A percentile compares a stretch with the other conserved stretches of the same genome.
These are phyloP conservation scores for Skeletonema costatum DNA, from an alignment of 108 stramenopile species.

Conservation along the genomic window DNA sequence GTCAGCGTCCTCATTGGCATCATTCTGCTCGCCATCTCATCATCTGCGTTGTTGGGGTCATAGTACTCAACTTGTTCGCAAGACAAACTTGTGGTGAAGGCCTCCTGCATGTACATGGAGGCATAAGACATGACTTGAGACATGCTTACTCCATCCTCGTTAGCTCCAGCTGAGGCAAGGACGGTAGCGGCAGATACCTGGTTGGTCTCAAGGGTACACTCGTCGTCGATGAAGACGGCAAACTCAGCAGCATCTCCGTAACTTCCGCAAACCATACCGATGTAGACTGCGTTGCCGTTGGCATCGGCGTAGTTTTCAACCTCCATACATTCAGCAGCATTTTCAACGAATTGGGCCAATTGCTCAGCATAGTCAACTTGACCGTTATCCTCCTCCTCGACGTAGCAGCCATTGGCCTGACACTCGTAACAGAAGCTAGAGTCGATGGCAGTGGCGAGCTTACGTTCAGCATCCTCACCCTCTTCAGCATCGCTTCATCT, in stretches of 20 bases:
- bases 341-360: constrained; percentile 49
- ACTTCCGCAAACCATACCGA: constrained; percentile 64
- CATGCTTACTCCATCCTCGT: background rate
- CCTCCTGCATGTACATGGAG: background rate
- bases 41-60: background rate
- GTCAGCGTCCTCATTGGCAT: background rate
- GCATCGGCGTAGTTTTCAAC: background rate
- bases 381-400: constrained; percentile 29
- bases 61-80: background rate
- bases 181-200: background rate
- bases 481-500: background rate
- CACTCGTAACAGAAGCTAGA: constrained; percentile 46
- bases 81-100: background rate
- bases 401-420: constrained; percentile 54
- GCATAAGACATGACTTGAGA: background rate
- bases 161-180: background rate
- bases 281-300: constrained; percentile 12
- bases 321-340: constrained; percentile 43
- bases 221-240: constrained; percentile 69
- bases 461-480: background rate
- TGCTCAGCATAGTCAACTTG: constrained; percentile 33
- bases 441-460: constrained; percentile 37
- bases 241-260: constrained; percentile 75
- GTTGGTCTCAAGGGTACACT: constrained; percentile 61
- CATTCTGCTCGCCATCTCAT: background rate